A percentile compares a stretch with the other conserved stretches of the same genome.
Evolutionary conservation across 352 stramenopile genomes (phyloP).

Genomic region (Phytophthora cactorum): DNA sequence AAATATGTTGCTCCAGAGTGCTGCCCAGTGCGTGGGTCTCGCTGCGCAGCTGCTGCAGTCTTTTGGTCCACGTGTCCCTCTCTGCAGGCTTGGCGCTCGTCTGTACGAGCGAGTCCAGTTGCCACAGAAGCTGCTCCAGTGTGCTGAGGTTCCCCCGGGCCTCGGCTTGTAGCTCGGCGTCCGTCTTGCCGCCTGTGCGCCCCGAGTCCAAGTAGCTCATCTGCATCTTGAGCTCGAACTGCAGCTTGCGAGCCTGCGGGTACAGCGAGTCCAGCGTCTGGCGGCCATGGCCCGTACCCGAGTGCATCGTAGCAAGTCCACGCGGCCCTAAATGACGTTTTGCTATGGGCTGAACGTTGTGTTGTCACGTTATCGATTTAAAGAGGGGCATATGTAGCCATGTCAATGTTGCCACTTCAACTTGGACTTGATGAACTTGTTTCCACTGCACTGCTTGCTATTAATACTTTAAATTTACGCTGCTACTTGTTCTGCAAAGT

Average conservation of each 20-base stretch:
- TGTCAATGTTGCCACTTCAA: not conserved
- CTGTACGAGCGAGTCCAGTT: slow-evolving; percentile 84
- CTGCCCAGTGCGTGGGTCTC: slow-evolving; percentile 71
- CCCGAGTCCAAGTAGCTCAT: slow-evolving; percentile 85
- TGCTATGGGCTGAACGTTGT: not conserved
- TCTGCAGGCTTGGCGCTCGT: slow-evolving; percentile 52
- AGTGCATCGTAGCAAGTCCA: not conserved
- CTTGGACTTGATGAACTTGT: too few species aligned
- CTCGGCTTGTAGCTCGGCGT: slow-evolving; percentile 69
- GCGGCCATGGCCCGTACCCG: not conserved
- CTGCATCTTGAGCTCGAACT: slow-evolving; percentile 92
- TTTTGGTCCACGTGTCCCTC: slow-evolving; percentile 83
- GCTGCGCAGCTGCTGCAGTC: slow-evolving; percentile 75
- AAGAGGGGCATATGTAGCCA: not conserved
- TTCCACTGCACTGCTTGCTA: too few species aligned
- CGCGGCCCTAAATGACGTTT: not conserved
- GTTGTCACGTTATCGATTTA: not conserved
- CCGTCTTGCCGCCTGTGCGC: slow-evolving; percentile 51
- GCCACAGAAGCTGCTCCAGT: slow-evolving; percentile 81
- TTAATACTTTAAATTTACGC: too few species aligned
- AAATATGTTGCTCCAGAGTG: slow-evolving; percentile 84
- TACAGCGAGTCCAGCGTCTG: slow-evolving; percentile 78
- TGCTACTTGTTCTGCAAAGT: too few species aligned
- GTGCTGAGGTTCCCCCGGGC: slow-evolving; percentile 73
- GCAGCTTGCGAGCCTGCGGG: slow-evolving; percentile 80